Evolutionary conservation across 2,329 filamentous ascomycete genomes (phyloP).

Genomic region (Sphaerulina populicola): DNA sequence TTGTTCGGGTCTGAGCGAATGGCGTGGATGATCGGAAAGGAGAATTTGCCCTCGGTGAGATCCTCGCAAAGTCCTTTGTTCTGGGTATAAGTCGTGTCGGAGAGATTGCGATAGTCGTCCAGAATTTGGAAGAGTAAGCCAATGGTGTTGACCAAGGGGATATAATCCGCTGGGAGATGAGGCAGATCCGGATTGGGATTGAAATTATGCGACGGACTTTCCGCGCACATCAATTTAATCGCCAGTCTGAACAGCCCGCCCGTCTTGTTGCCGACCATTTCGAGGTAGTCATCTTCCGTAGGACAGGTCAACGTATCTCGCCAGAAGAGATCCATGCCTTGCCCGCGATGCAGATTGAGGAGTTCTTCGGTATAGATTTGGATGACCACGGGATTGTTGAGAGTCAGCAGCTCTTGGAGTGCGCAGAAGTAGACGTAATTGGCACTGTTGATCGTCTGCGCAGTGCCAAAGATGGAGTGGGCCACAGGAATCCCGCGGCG

Average conservation of each 20-base stretch:
- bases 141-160: slow-evolving; percentile 75
- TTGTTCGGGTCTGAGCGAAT: slow-evolving; percentile 69
- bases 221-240: slow-evolving; percentile 80
- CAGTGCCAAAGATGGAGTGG: slow-evolving; percentile 73
- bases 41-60: slow-evolving; percentile 93
- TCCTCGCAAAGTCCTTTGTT: slow-evolving; percentile 96
- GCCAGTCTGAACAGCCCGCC: slow-evolving; percentile 77
- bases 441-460: slow-evolving; percentile 83
- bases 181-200: slow-evolving; percentile 6
- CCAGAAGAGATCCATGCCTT: slow-evolving; percentile 91
- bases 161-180: slow-evolving; percentile 50
- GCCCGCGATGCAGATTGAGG: slow-evolving; percentile 73
- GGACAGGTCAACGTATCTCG: slow-evolving; percentile 75
- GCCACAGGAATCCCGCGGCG: slow-evolving; percentile 74
- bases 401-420: slow-evolving; percentile 62
- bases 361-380: slow-evolving; percentile 73
- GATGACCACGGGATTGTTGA: slow-evolving; percentile 60
- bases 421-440: slow-evolving; percentile 85
- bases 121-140: slow-evolving; percentile 85
- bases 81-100: slow-evolving; percentile 55
- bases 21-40: slow-evolving; percentile 88
- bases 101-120: slow-evolving; percentile 88
- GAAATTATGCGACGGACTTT: slow-evolving; percentile 41
- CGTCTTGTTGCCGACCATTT: slow-evolving; percentile 89
- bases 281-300: slow-evolving; percentile 81